A percentile compares a stretch with the other conserved stretches of the same genome.
Evolutionary conservation across 2,329 filamentous ascomycete species (phyloP).

Genomic region (Cercospora berteroae): DNA sequence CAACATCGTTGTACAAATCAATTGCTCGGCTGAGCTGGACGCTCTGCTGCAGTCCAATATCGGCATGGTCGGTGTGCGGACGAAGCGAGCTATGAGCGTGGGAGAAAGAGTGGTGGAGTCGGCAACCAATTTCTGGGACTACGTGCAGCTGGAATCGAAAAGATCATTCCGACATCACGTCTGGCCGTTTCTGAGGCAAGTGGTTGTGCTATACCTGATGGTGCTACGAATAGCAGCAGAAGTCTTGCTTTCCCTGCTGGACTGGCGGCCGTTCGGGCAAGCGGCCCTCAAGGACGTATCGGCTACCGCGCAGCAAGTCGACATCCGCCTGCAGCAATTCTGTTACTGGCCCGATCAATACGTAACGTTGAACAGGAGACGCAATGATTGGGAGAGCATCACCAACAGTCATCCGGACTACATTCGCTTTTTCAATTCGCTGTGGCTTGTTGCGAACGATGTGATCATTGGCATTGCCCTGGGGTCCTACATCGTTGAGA

Average conservation of each 20-base stretch:
- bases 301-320: slow-evolving; percentile 93
- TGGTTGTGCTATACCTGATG: slow-evolving; percentile 76
- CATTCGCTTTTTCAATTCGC: slow-evolving; percentile 96
- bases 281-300: slow-evolving; percentile 93
- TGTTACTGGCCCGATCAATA: slow-evolving; percentile 99
- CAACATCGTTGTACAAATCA: slow-evolving; percentile 86
- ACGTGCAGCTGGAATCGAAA: slow-evolving; percentile 66
- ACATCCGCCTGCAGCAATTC: slow-evolving; percentile 95
- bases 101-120: slow-evolving; percentile 93
- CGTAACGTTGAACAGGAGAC: slow-evolving; percentile 80
- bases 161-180: slow-evolving; percentile 71
- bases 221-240: slow-evolving; percentile 79
- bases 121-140: slow-evolving; percentile 79
- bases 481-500: slow-evolving; percentile 96
- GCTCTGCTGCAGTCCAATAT: slow-evolving; percentile 85
- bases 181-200: slow-evolving; percentile 68
- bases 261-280: slow-evolving; percentile 76
- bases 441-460: slow-evolving; percentile 98
- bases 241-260: slow-evolving; percentile 71
- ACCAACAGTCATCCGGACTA: slow-evolving; percentile 96
- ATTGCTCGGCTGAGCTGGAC: slow-evolving; percentile 90
- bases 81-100: slow-evolving; percentile 83
- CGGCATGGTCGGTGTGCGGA: slow-evolving; percentile 72
- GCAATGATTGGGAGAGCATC: slow-evolving; percentile 91
- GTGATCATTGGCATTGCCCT: slow-evolving; percentile 97